Base-by-base conservation (phyloP, 305 asterid genomes). In the Fraxinus ornus region DNA sequence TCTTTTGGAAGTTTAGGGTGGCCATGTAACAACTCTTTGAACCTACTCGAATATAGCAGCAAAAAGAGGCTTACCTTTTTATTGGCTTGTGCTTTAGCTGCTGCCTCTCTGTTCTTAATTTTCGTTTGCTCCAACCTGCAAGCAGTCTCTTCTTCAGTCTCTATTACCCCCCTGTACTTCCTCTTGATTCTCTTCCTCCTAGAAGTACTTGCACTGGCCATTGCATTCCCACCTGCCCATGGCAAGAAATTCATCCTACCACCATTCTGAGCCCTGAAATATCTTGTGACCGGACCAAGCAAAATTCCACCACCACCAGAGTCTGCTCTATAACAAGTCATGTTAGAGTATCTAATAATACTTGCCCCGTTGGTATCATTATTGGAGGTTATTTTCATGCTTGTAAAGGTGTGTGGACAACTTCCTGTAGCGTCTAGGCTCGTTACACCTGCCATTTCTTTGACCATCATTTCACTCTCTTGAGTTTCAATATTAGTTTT, bases 71-170 rank as follows among this genome's bases (percentile, higher is more conserved):
- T 75, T 75, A 84, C 90, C 86, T 75, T 79, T 81, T 60, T 86
- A 81, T 60, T 77, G 28, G 33, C 85, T 28, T 64, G 81, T 76
- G 88, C 77, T 81, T 81, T 82, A 35, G 83, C 68, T 49, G 82
- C 82, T 52, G 83, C 84, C 71, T 82, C 87, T 78, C 84, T 85
- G 73, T 83, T 86, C 81, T 78, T 88, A 0, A 81, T 77, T 77
- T 85, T 87, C 24, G 83, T 77, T 49, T 19, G 47, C 75, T 80
- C 84, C 78, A 74, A 44, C 9, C 80, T 76, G 26, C 3, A 19
- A 60, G 81, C 80, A 72, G 77, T 86, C 80, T 84, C 87, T 26
- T 89, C 87, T 47, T 86, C 87, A 12, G 91, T 81, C 77, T 86
- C 90, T 17, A 57, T 33, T 19, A 82, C 76, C 78, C 82, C 86